Evolutionary conservation across 352 stramenopile species (phyloP), one percentile per base, ranked within the genome.

Genomic region (Phytophthora sojae): DNA sequence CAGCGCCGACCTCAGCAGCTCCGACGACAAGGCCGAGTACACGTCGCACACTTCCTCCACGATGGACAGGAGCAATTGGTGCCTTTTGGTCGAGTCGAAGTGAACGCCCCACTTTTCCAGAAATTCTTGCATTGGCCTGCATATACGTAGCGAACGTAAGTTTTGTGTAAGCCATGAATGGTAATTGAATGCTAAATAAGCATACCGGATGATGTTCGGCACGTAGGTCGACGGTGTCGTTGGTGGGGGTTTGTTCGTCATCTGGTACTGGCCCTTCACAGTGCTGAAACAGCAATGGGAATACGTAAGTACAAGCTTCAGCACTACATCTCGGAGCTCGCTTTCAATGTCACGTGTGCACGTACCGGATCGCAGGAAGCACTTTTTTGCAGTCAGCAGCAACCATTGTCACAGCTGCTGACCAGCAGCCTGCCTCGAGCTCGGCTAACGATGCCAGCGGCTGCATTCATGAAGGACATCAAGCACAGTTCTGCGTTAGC

Each of bases 231-330:
- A 96, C 2, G 81, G 63, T 6, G 76, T 73, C 2, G 84, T 92
- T 35, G 90, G 90, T 21, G 83, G 65, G 6, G 88, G 84, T 59
- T 96, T 96, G 81, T 95, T 96, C 5, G 90, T 96, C 85, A 96
- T 96, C 63, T 96, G 90, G 57, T 96, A 96, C 65, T 96, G 90
- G 9, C 90, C 90, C 58, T 96, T 96, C 55, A 96, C 88, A 6
- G 88, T 96, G 35, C 81, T 93, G 57, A 23, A 9, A 37, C 39
- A 68, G 30, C 61, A 25, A 0, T 26, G 25, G 25, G 25, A 26
- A 26, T 26, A 26, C 25, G 2, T 1, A 37, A 32, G 17, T 19
- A 64, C 19, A 26, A 58, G 37, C 1, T 6, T 73, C 32, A 70
- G 74, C 5, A 23, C 23, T 32, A 51, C 23, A 32, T 4, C 15